Evolutionary conservation across 257 asterid genomes (phyloP), one percentile per base, ranked within the genome.

Genomic region (Paulownia fortunei): DNA sequence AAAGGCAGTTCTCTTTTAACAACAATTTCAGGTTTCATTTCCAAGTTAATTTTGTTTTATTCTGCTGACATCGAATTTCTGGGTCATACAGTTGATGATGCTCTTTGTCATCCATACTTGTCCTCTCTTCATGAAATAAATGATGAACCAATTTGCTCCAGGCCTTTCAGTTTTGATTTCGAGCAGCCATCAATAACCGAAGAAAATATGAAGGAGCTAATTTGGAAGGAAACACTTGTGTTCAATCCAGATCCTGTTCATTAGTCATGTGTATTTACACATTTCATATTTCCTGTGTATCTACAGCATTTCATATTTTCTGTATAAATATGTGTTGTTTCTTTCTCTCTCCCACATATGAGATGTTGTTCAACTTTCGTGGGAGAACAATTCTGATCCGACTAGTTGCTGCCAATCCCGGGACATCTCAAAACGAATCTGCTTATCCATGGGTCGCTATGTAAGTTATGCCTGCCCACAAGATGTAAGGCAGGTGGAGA

Each of bases 91-190:
- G 98, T 90, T 79, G 92, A 92, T n/a, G 96, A 88, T n/a, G 98
- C 97, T 73, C 89, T 94, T 27, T 79, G 89, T 59, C 97, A 94
- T 74, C 97, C 97, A 6, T 94, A 82, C 82, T 76, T 92, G 82
- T 85, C 89, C 80, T 75, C 97, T 61, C 97, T 94, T 60, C 98
- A 92, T 52, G 97, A 94, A 79, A 66, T 89, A 81, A 90, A 90
- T 12, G 98, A 94, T 13, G 98, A 92, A 85, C 97, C 98, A 5
- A 77, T 88, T 69, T 87, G 97, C 82, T 76, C 88, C 66, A 58
- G 16, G 41, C 89, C 91, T n/a, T 91, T 91, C 86, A 79, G 70
- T 63, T 86, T 89, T 16, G 95, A 91, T 69, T 91, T 91, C 58
- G 97, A 89, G 88, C 86, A 87, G 82, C 88, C 85, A 70, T 79